Evolutionary conservation across 352 stramenopile genomes (phyloP).

Genomic region (Globisporangium megalacanthum): DNA sequence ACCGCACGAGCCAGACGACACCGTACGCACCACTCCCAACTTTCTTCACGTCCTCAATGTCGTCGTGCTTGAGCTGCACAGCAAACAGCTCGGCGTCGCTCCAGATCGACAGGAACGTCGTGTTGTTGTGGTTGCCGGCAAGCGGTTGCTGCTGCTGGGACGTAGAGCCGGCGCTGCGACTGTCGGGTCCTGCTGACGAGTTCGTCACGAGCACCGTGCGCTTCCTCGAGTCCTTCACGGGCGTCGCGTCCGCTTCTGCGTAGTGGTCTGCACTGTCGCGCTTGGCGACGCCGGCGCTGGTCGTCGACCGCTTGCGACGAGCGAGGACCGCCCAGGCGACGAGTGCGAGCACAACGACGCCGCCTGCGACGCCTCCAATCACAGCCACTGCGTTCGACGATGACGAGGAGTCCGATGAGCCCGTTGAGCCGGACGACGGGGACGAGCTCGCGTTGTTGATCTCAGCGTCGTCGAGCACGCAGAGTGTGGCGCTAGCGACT

Average conservation of each 20-base stretch:
- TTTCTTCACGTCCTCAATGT: constrained; percentile 32
- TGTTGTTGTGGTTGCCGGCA: no score
- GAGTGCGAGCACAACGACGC: constrained; percentile 5
- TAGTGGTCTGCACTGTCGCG: not conserved
- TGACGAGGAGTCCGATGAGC: constrained; percentile 17
- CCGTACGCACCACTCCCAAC: constrained; percentile 25
- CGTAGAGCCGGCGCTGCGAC: not conserved
- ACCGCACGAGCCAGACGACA: constrained; percentile 34
- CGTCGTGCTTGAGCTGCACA: constrained; percentile 29
- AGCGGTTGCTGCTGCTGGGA: no score
- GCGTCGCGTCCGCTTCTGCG: not conserved
- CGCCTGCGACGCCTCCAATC: constrained; percentile 9
- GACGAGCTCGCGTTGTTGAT: constrained; percentile 14
- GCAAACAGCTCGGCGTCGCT: constrained; percentile 41
- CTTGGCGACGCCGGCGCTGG: not conserved
- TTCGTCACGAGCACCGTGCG: not conserved
- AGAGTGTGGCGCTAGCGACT: constrained; percentile 18
- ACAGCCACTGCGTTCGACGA: constrained; percentile 16
- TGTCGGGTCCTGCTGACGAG: constrained; percentile 2
- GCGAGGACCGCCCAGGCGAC: constrained; percentile 5
- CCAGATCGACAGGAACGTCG: constrained; percentile 22
- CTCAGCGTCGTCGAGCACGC: constrained; percentile 1
- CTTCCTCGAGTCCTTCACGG: not conserved
- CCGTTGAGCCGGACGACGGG: constrained; percentile 5
- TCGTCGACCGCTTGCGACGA: not conserved